phyloP scores from a whole-genome alignment of 495 filamentous ascomycete genomes.

The Neurospora sublineolata region DNA sequence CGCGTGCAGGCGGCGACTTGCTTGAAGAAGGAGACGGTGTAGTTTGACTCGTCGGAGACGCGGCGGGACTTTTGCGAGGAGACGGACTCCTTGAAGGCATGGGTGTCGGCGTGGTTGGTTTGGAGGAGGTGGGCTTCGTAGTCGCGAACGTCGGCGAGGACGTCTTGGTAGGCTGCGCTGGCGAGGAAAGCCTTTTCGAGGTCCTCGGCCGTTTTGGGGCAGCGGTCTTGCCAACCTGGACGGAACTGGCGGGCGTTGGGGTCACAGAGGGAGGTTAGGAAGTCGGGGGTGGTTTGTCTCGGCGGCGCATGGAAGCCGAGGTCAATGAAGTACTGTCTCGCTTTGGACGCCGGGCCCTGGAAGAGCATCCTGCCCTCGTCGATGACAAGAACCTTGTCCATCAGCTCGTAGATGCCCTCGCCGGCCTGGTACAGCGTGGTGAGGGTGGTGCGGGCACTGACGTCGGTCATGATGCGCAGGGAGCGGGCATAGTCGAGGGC shows the following conservation, averaged over 20 bases:
- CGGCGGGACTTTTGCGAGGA: conserved; percentile 30
- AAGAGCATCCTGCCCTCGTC: conserved; percentile 61
- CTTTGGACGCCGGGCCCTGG: conserved; percentile 47
- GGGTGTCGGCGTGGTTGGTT: conserved; percentile 24
- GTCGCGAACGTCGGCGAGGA: conserved; percentile 38
- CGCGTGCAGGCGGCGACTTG: conserved; percentile 46
- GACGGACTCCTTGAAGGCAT: conserved; percentile 37
- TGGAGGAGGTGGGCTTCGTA: conserved; percentile 31
- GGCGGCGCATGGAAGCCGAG: conserved; percentile 46
- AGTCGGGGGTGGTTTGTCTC: conserved; percentile 54
- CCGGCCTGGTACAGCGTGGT: conserved; percentile 80
- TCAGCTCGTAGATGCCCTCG: conserved; percentile 70
- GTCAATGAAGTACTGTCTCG: conserved; percentile 50
- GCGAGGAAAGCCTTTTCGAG: conserved; percentile 53
- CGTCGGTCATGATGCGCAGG: conserved; percentile 71
- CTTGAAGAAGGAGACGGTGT: conserved; percentile 45
- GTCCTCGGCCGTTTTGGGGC: conserved; percentile 60
- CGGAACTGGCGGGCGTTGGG: conserved; percentile 49
- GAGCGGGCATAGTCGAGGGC: conserved; percentile 71
- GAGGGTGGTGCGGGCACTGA: conserved; percentile 68
- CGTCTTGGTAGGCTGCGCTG: conserved; percentile 36
- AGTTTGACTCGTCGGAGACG: conserved; percentile 33
- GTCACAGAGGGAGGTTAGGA: conserved; percentile 62
- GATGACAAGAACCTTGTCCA: conserved; percentile 58
- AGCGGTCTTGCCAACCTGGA: conserved; percentile 47